phyloP scores from a whole-genome alignment of 1,139 yeast genomes.

The Sugiyamaella pinicola region DNA sequence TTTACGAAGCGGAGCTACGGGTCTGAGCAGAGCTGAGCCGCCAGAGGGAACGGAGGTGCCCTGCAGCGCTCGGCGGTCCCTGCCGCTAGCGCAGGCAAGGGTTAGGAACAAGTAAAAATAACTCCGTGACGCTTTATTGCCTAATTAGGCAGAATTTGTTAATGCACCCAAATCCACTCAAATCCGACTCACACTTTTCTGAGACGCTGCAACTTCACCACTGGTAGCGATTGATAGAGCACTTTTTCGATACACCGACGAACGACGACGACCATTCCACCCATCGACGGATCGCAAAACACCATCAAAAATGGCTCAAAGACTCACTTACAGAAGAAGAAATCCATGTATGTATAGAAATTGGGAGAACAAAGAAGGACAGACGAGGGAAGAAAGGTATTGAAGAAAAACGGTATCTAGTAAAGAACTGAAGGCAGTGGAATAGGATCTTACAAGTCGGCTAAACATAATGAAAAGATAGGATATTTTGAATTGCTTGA shows the following conservation, averaged over 20 bases:
- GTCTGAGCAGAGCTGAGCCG: too few relatives aligned
- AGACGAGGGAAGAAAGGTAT: neutral
- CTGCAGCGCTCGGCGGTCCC: too few relatives aligned
- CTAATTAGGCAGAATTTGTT: slow-evolving; percentile 3
- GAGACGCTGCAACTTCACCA: slow-evolving; percentile 7
- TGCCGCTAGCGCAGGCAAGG: neutral
- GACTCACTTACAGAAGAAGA: slow-evolving; percentile 82
- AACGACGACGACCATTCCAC: slow-evolving; percentile 13
- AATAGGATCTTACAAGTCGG: too few relatives aligned
- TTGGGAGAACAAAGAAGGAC: neutral
- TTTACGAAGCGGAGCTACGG: too few relatives aligned
- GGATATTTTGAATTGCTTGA: too few relatives aligned
- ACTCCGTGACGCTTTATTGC: slow-evolving; percentile 1
- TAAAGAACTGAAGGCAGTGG: too few relatives aligned
- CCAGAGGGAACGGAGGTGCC: too few relatives aligned
- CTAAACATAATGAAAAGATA: too few relatives aligned
- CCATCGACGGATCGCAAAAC: slow-evolving; percentile 19
- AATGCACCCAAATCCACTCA: slow-evolving; percentile 13
- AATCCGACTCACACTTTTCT: slow-evolving; percentile 15
- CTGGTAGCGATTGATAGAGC: slow-evolving; percentile 1
- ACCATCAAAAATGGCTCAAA: slow-evolving; percentile 61
- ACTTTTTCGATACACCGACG: slow-evolving; percentile 10
- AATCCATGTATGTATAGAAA: slow-evolving; percentile 66
- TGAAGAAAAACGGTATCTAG: too few relatives aligned
- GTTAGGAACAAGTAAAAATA: neutral